A percentile compares a stretch with the other conserved stretches of the same genome.
phyloP scores from a whole-genome alignment of 139 green algal genomes.

The Volvox africanus region DNA sequence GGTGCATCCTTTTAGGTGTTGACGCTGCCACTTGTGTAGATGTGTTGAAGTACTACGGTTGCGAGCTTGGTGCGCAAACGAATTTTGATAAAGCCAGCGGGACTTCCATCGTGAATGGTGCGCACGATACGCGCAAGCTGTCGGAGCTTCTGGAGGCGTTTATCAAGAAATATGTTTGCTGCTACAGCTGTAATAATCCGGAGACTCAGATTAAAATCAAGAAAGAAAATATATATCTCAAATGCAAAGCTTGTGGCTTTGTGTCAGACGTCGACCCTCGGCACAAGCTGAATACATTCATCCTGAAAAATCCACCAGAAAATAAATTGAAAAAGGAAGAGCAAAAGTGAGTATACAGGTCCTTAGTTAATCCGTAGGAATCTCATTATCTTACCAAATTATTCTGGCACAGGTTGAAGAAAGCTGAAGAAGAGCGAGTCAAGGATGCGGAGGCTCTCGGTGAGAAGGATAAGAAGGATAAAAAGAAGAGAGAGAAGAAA shows the following conservation, averaged over 20 bases:
- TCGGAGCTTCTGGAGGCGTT: slow-evolving; percentile 94
- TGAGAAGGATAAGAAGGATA: slow-evolving; percentile 82
- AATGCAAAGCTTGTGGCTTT: slow-evolving; percentile 92
- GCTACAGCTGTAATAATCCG: slow-evolving; percentile 97
- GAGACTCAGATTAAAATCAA: slow-evolving; percentile 97
- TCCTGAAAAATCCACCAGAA: slow-evolving; percentile 98
- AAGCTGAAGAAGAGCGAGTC: slow-evolving; percentile 92
- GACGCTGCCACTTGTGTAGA: slow-evolving; percentile 65
- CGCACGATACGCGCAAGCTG: slow-evolving; percentile 80
- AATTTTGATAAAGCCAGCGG: slow-evolving; percentile 95
- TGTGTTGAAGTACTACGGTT: slow-evolving; percentile 97
- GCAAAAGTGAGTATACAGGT: slow-evolving; percentile 78
- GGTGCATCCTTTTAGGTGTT: not conserved
- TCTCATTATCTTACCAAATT: no score
- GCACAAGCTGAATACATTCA: slow-evolving; percentile 99
- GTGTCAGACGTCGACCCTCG: slow-evolving; percentile 94
- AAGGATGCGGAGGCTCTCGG: slow-evolving; percentile 72
- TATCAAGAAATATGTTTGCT: slow-evolving; percentile 99
- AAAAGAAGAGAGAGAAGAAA: slow-evolving; percentile 68
- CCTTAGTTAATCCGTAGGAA: no score
- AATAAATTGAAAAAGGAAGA: slow-evolving; percentile 93
- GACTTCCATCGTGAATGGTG: slow-evolving; percentile 96
- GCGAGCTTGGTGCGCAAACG: slow-evolving; percentile 96
- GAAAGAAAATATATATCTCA: slow-evolving; percentile 91
- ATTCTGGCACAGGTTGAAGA: slow-evolving; percentile 78